Evolutionary conservation across 176 grass and related monocot genomes (phyloP), one percentile per base, ranked within the genome.

Genomic region (Juncus effusus): DNA sequence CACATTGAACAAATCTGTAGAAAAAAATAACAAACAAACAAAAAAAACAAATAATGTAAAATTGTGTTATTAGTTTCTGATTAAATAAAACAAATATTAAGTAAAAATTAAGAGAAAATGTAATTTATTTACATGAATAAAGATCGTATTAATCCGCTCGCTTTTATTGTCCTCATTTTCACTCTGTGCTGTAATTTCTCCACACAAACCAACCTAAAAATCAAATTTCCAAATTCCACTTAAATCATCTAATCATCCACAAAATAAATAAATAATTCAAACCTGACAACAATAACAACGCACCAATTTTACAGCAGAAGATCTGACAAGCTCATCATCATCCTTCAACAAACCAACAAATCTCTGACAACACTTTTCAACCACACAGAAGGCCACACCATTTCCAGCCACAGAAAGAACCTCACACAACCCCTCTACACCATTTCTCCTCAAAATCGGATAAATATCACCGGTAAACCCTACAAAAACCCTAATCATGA

Each of bases 1-100:
- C 84, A 84, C 77, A 84, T 80, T 50, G 76, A 86, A 83, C 88
- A 88, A 86, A 97, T 78, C 88, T 97, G 80, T 40, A 81, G 37
- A 38, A 42, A 85, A 52, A 65, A 83, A 65, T 11, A 50, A 64
- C 13, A 3, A 2, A 67, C 41, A n/a, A 35, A 72, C 19, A 72
- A n/a, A 14, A 47, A 36, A 28, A 11, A 28, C 13, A 42, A 64
- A 40, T 63, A 70, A 68, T 10, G 12, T 71, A 57, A 58, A 6
- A 44, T 10, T 4, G 38, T 16, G n/a, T 63, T 40, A 55, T 5
- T 63, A 76, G 45, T 2, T 4, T 62, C 4, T 13, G 7, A 75
- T 2, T 59, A 28, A 64, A 47, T 8, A 50, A 13, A 12, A 49
- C 2, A 35, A 63, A 54, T 50, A 39, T 11, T 3, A 75, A 51